Base-by-base conservation (phyloP, 2,329 filamentous ascomycete species). In the Exserohilum rostratum region DNA sequence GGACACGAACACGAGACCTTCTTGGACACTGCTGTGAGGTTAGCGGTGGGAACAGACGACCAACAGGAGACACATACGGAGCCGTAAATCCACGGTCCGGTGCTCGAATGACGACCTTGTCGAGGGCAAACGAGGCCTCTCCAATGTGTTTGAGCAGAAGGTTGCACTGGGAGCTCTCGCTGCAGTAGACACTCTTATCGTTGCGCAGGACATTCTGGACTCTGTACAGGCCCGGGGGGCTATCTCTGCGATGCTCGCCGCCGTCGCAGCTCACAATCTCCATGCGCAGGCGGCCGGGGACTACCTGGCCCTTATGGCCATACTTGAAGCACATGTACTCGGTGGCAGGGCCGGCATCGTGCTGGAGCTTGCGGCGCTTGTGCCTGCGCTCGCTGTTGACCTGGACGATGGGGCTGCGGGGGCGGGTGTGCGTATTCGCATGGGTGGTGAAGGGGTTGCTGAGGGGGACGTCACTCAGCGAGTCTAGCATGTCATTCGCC, bases 241-340 rank as follows among this genome's bases (percentile, higher is more conserved):
- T 77, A 64, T 87, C 85, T 58, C 88, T 87, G 46, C 83, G 81
- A 65, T 83, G 85, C 55, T 82, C 80, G 38, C 93, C 92, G 35
- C 91, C 92, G 73, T 97, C 93, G 70, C 92, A 97, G 79, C 88
- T 95, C 44, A 90, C 84, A 58, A 97, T 87, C 71, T 96, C 90
- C 90, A 97, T 91, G 58, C 84, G 88, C 67, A 97, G 78, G 60
- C 85, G 83, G 3, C 92, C 93, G 0, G 91, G 85, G 56, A 95
- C 90, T 13, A 96, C 89, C 75, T 96, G 93, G 15, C 93, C 93
- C 72, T 89, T 91, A 66, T 87, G 87, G 18, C 93, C 93, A 72
- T 97, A 98, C 58, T 85, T 87, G 70, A 93, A 90, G 43, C 71
- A 67, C 49, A 70, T 65, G 46, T 70, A 72, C 20, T 62, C 61